Evolutionary conservation across 208 protist genomes (phyloP).

Genomic region (Acanthamoeba polyphaga): DNA sequence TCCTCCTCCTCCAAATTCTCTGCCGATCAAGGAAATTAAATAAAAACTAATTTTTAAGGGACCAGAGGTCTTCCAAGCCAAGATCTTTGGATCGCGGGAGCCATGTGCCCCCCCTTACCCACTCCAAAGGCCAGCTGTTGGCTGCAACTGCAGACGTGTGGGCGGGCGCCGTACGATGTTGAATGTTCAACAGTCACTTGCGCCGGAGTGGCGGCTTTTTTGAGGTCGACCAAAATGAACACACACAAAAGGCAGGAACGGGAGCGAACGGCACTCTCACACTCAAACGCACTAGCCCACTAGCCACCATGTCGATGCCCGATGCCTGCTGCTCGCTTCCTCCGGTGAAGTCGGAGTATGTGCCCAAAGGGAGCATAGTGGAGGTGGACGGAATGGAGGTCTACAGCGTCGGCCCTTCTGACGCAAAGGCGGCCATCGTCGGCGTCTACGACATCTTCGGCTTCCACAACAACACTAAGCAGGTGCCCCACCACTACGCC

Average conservation of each 20-base stretch:
- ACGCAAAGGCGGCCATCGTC: not conserved
- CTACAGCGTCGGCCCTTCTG: not conserved
- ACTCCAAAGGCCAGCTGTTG: too few relatives aligned
- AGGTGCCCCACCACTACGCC: not conserved
- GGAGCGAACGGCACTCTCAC: too few relatives aligned
- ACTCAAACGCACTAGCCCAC: not conserved
- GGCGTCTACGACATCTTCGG: conserved; percentile 34
- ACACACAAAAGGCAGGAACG: not conserved
- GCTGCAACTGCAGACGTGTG: too few relatives aligned
- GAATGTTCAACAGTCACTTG: not conserved
- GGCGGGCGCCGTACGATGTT: too few relatives aligned
- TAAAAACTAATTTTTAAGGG: too few relatives aligned
- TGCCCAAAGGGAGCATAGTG: not conserved
- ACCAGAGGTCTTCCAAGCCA: too few relatives aligned
- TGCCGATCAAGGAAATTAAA: too few relatives aligned
- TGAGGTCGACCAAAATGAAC: not conserved
- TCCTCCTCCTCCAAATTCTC: too few relatives aligned
- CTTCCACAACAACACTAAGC: conserved; percentile 43
- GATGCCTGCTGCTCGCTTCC: not conserved
- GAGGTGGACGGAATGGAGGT: not conserved
- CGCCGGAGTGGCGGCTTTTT: not conserved
- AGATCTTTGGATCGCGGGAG: too few relatives aligned
- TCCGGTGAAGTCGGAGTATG: conserved; percentile 14
- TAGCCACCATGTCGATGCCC: not conserved
- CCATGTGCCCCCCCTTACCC: too few relatives aligned